Evolutionary conservation across 106 monocot genomes (phyloP).

Genomic region (Xerophyta viscosa): DNA sequence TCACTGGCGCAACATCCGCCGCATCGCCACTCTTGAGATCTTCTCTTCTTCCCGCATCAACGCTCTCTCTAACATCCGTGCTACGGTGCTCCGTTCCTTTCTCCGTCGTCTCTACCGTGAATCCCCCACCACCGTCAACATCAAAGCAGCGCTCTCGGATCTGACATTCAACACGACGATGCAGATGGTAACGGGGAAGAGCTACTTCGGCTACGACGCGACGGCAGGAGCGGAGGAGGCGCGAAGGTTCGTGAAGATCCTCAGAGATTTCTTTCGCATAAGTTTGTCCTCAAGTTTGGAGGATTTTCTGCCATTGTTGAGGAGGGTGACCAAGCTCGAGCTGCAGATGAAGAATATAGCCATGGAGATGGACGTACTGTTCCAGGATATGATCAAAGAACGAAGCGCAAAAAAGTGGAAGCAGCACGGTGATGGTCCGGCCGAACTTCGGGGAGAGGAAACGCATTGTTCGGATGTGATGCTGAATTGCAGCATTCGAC

Average conservation of each 20-base stretch:
- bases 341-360: conserved; percentile 12
- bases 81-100: conserved; percentile 6
- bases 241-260: conserved; percentile 8
- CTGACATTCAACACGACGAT: conserved; percentile 19
- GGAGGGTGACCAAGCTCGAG: conserved; percentile 5
- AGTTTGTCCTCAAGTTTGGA: conserved; percentile 1
- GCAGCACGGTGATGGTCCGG: too few relatives aligned
- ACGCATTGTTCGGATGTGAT: too few relatives aligned
- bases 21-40: conserved; percentile 18
- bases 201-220: conserved; percentile 16
- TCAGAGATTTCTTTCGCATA: conserved; percentile 11
- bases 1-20: conserved; percentile 29
- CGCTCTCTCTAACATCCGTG: conserved; percentile 6
- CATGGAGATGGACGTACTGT: conserved; percentile 11
- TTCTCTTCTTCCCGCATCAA: conserved; percentile 14
- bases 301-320: conserved; percentile 28
- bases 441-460: too few relatives aligned
- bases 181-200: conserved; percentile 30
- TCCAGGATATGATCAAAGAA: conserved; percentile 28
- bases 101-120: conserved; percentile 1
- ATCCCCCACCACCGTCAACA: conserved; percentile 5
- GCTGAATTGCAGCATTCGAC: too few relatives aligned
- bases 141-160: conserved; percentile 15
- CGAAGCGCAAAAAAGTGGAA: neutral
- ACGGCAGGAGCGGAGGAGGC: conserved; percentile 14